phyloP scores from a whole-genome alignment of 192 early-diverging fungal species.

The Entomortierella lignicola region DNA sequence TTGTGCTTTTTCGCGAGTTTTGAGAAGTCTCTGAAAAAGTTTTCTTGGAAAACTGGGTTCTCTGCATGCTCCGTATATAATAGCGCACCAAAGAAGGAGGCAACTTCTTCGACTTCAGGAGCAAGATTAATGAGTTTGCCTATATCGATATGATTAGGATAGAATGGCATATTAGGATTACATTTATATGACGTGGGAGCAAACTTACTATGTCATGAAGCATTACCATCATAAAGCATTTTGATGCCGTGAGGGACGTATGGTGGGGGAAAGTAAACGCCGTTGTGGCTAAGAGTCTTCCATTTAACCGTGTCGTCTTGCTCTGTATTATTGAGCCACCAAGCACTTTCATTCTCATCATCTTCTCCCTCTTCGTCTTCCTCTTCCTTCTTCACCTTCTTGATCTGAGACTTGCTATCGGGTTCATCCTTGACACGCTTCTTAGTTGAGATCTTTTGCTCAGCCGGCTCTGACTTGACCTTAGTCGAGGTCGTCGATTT shows the following conservation, averaged over 20 bases:
- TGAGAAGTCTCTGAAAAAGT: constrained; percentile 94
- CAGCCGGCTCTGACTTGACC: constrained; percentile 15
- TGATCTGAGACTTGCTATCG: constrained; percentile 18
- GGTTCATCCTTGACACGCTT: constrained; percentile 50
- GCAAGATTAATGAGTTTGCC: constrained; percentile 66
- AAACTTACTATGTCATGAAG: background rate
- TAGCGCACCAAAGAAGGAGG: constrained; percentile 91
- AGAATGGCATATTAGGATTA: background rate
- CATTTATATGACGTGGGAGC: too few species aligned
- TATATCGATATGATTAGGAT: background rate
- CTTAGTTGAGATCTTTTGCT: constrained; percentile 17
- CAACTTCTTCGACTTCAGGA: constrained; percentile 93
- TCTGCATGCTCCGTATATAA: constrained; percentile 85
- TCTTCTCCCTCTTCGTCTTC: constrained; percentile 37
- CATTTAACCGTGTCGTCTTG: constrained; percentile 81
- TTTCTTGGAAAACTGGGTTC: constrained; percentile 87
- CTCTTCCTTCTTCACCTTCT: constrained; percentile 50
- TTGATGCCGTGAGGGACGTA: constrained; percentile 92
- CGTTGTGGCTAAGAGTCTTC: constrained; percentile 87
- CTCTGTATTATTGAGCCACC: constrained; percentile 74
- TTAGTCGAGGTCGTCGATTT: constrained; percentile 32
- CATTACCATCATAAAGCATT: constrained; percentile 85
- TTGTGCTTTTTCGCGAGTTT: constrained; percentile 71
- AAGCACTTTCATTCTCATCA: constrained; percentile 67
- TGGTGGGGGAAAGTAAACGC: constrained; percentile 90